Base-by-base conservation (phyloP, 805 yeast species). In the Torulaspora franciscae region DNA sequence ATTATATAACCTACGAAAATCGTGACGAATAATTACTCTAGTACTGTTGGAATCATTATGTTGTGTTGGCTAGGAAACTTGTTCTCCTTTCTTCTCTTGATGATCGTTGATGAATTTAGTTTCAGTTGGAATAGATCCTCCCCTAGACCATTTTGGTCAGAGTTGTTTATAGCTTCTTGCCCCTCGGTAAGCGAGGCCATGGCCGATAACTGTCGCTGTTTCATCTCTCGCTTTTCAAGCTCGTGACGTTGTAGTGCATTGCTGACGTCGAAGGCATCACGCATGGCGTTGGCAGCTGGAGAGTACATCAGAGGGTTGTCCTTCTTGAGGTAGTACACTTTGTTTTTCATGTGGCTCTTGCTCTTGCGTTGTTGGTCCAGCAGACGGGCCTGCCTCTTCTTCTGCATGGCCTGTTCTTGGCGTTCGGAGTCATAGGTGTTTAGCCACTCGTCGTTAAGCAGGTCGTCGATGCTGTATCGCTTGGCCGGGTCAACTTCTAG, bases 211-310 rank as follows among this genome's bases (percentile, higher is more conserved):
- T 27, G 24, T 2, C 19, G 40, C 5, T 11, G 34, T 27, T 37
- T 17, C 6, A 48, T 24, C 3, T 25, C 44, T 29, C 43, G 42
- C 43, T 47, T 59, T 32, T 83, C 90, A 59, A 81, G 85, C 41
- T 83, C 88, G 69, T 76, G 75, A 56, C 95, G 79, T 59, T 86
- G 91, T 13, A 87, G 88, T 5, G 95, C 95, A 40, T 87, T 83
- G 24, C 89, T 81, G 7, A 87, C 80, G 57, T 87, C 95, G 63
- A 87, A 87, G 9, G 90, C 95, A 56, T 87, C 95, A 52, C 86
- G 80, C 65, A 87, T 74, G 0, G 88, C 87, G 39, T 81, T 83
- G 1, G 89, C 88, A 2, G 86, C 88, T 4, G 89, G 89, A 2
- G 83, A 77, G 57, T 77, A 79, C 46, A 74, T 44, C 23, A 63